phyloP scores from a whole-genome alignment of 192 early-diverging fungal species.

The Chytriomyces sp. region DNA sequence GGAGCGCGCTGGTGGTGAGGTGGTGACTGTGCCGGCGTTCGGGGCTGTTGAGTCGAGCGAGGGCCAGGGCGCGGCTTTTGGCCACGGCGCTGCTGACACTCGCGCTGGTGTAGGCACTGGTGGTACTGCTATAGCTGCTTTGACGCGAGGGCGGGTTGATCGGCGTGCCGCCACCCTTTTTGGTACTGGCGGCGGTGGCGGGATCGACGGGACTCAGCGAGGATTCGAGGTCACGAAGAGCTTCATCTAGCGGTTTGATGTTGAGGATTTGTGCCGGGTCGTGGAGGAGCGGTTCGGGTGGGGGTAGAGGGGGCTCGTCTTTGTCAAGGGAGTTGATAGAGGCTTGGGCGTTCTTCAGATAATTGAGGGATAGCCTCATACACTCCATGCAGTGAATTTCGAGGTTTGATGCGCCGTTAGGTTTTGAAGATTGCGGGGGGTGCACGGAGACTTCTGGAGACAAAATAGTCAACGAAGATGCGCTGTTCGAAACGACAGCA shows the following conservation, averaged over 20 bases:
- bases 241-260: slow-evolving; percentile 22
- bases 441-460: neutral
- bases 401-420: slow-evolving; percentile 28
- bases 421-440: neutral
- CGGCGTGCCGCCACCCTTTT: neutral
- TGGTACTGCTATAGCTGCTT: neutral
- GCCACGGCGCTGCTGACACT: slow-evolving; percentile 1
- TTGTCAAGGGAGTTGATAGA: slow-evolving; percentile 35
- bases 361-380: slow-evolving; percentile 51
- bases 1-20: slow-evolving; percentile 5
- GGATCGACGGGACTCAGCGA: neutral
- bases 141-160: too few species aligned
- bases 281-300: neutral
- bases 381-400: slow-evolving; percentile 51
- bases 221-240: neutral
- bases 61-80: slow-evolving; percentile 13
- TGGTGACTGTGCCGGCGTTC: slow-evolving; percentile 23
- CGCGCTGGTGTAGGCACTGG: neutral
- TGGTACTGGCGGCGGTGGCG: neutral
- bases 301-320: neutral
- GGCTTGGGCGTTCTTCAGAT: slow-evolving; percentile 50
- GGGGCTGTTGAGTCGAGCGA: slow-evolving; percentile 23
- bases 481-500: neutral
- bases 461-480: neutral
- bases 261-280: slow-evolving; percentile 25